phyloP scores from a whole-genome alignment of 179 eudicot genomes.

The Spinacia oleracea region DNA sequence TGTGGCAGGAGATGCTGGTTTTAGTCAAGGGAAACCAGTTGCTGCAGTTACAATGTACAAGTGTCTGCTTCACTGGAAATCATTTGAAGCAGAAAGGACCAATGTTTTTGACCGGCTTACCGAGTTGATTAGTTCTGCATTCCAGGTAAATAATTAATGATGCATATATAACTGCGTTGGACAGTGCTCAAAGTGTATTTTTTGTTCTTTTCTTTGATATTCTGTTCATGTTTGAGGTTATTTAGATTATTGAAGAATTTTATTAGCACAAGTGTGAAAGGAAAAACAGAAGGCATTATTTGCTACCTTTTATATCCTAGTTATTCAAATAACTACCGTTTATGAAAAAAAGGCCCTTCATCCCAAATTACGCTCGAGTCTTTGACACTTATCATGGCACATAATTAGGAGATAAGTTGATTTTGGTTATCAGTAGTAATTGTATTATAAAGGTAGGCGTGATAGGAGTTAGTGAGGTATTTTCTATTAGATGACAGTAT shows the following conservation, averaged over 20 bases:
- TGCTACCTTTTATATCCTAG: too few species aligned
- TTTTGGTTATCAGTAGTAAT: too few species aligned
- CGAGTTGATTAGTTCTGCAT: slow-evolving; percentile 73
- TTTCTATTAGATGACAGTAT: too few species aligned
- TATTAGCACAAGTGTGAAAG: too few species aligned
- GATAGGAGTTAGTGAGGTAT: too few species aligned
- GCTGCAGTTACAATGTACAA: slow-evolving; percentile 87
- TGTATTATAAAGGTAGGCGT: too few species aligned
- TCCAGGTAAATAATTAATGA: slow-evolving; percentile 61
- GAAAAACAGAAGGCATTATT: too few species aligned
- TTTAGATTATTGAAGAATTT: neutral
- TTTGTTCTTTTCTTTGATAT: neutral
- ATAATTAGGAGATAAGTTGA: too few species aligned
- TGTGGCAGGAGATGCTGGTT: slow-evolving; percentile 71
- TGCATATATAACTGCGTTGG: neutral
- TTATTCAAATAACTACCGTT: too few species aligned
- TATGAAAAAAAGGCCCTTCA: too few species aligned
- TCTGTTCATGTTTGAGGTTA: neutral
- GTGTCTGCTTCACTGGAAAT: slow-evolving; percentile 87
- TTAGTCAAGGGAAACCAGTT: slow-evolving; percentile 91
- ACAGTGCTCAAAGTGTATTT: neutral
- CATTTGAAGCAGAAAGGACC: slow-evolving; percentile 87
- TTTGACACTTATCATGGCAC: too few species aligned
- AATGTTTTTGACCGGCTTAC: slow-evolving; percentile 91
- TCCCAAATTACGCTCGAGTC: too few species aligned